Percentiles rank a stretch among this genome's conserved stretches.
phyloP scores from a whole-genome alignment of 192 early-diverging fungal genomes.

The Geranomyces variabilis region DNA sequence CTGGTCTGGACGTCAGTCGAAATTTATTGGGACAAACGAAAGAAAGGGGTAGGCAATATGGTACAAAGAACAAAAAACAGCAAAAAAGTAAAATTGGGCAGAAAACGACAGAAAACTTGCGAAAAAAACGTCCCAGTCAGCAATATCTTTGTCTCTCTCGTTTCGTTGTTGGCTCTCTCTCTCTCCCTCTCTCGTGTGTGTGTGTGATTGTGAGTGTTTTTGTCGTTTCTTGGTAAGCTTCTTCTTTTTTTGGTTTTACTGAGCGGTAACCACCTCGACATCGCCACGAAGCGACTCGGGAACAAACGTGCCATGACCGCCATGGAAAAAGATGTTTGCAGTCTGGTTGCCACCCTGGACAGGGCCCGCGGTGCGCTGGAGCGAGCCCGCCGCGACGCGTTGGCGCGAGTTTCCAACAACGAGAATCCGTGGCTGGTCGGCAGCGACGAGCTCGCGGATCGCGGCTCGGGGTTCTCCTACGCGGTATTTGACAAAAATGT shows the following conservation, averaged over 20 bases:
- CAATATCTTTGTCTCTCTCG: too few relatives aligned
- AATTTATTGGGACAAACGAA: too few relatives aligned
- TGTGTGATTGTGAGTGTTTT: too few relatives aligned
- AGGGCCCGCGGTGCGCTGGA: not conserved
- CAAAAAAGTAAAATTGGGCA: too few relatives aligned
- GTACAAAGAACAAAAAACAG: too few relatives aligned
- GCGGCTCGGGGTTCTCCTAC: conserved; percentile 24
- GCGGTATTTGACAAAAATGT: conserved; percentile 33
- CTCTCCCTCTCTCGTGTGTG: too few relatives aligned
- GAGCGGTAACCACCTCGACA: conserved; percentile 16
- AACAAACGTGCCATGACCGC: conserved; percentile 18
- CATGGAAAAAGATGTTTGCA: conserved; percentile 25
- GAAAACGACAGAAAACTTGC: too few relatives aligned
- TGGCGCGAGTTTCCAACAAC: conserved; percentile 25
- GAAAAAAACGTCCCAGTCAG: too few relatives aligned
- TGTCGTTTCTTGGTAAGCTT: too few relatives aligned
- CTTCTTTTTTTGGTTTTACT: not conserved
- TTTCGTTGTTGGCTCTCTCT: too few relatives aligned
- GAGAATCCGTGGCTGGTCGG: conserved; percentile 6
- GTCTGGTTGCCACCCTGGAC: not conserved
- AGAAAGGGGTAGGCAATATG: too few relatives aligned
- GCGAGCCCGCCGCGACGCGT: conserved; percentile 7
- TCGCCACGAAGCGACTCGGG: not conserved
- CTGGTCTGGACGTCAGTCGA: too few relatives aligned
- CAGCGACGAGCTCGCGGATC: conserved; percentile 25